phyloP scores from a whole-genome alignment of 140 eudicot species.

The Bidens hawaiensis region DNA sequence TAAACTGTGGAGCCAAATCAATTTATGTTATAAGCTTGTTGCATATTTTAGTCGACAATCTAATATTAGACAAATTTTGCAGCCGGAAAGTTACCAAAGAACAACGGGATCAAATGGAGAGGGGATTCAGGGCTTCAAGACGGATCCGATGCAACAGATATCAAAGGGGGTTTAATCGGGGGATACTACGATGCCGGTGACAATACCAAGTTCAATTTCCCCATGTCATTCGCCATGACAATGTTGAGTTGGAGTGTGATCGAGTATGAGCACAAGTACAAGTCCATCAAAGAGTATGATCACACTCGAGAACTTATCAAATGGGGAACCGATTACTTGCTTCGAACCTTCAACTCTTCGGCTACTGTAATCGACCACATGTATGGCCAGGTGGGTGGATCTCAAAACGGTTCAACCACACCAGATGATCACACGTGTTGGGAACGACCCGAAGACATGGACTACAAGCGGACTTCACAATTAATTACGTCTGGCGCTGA shows the following conservation, averaged over 20 bases:
- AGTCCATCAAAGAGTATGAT: conserved; percentile 53
- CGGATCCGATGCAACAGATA: conserved; percentile 47
- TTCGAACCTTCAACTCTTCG: conserved; percentile 76
- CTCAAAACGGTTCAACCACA: conserved; percentile 42
- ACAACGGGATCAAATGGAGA: conserved; percentile 79
- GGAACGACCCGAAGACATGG: conserved; percentile 95
- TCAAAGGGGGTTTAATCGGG: conserved; percentile 78
- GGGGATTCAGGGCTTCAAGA: conserved; percentile 78
- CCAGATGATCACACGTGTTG: conserved; percentile 90
- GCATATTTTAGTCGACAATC: not conserved
- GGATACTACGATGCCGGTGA: conserved; percentile 98
- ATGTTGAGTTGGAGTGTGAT: conserved; percentile 94
- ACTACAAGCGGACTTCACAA: conserved; percentile 56
- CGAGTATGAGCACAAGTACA: conserved; percentile 80
- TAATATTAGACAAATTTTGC: conserved; percentile 11
- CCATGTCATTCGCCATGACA: conserved; percentile 90
- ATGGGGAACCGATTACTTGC: conserved; percentile 98
- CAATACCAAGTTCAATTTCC: conserved; percentile 72
- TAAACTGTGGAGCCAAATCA: too few relatives aligned
- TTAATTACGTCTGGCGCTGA: conserved; percentile 53
- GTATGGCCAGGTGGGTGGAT: conserved; percentile 85
- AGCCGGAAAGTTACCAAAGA: conserved; percentile 87
- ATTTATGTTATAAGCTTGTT: too few relatives aligned
- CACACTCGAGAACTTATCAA: conserved; percentile 77
- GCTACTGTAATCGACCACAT: conserved; percentile 58